These are phyloP conservation scores for Calcarisporium arbuscula DNA, from an alignment of 2,329 filamentous ascomycete genomes.

Conservation along the genomic window DNA sequence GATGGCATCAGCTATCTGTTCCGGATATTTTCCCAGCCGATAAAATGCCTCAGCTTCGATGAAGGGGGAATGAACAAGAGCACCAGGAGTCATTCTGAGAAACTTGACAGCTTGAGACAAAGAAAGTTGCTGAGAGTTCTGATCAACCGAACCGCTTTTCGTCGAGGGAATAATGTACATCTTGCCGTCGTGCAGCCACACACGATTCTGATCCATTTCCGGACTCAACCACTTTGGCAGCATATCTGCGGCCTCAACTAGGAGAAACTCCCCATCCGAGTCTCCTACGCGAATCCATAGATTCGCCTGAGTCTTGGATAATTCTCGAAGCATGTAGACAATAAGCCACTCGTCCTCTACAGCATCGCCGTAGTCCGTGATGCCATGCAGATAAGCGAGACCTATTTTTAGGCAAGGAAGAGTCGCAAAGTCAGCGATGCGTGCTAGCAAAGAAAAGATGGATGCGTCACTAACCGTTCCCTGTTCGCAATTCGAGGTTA, in stretches of 20 bases:
- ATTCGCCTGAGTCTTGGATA: constrained; percentile 65
- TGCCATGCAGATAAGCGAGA: constrained; percentile 62
- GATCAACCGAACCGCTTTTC: background rate
- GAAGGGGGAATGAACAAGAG: constrained; percentile 63
- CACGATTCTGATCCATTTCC: constrained; percentile 77
- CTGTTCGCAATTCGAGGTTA: constrained; percentile 57
- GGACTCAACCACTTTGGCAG: constrained; percentile 88
- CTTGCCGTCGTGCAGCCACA: constrained; percentile 79
- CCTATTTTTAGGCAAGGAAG: constrained; percentile 24
- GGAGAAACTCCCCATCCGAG: constrained; percentile 88
- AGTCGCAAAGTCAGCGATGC: background rate
- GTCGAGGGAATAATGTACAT: constrained; percentile 62
- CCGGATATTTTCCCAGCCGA: constrained; percentile 76
- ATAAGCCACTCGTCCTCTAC: constrained; percentile 97
- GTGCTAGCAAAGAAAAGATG: background rate
- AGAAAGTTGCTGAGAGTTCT: constrained; percentile 40
- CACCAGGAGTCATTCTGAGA: constrained; percentile 48
- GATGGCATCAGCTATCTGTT: constrained; percentile 65
- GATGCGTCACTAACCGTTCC: constrained; percentile 40
- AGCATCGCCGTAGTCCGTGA: constrained; percentile 85
- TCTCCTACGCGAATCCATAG: constrained; percentile 82
- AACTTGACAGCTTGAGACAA: constrained; percentile 58
- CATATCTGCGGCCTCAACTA: constrained; percentile 86
- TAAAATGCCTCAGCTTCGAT: constrained; percentile 90
- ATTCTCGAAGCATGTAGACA: constrained; percentile 78